Percentiles rank a stretch among this genome's conserved stretches.
Conservation (phyloP, 352 stramenopile species). For the Pythium sukuiense region DNA sequence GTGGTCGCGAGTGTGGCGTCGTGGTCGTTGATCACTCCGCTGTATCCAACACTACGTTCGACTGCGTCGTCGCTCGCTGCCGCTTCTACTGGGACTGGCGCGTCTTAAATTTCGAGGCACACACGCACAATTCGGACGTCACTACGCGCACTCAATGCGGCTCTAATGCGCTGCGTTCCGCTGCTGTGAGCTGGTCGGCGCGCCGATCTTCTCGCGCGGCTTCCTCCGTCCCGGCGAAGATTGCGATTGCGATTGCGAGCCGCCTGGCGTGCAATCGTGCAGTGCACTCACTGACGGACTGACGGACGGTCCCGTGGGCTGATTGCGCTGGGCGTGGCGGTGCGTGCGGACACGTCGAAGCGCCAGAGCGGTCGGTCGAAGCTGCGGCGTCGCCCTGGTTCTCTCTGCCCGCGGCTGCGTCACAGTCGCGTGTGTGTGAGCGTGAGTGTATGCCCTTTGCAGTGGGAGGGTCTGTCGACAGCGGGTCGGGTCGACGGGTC, state of each 20-base stretch:
- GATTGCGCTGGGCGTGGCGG: slow-evolving; percentile 4
- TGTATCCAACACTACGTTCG: neutral
- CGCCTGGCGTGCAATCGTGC: neutral
- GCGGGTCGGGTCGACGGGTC: neutral
- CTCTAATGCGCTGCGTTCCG: neutral
- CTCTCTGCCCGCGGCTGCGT: slow-evolving; percentile 9
- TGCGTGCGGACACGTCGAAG: slow-evolving; percentile 5
- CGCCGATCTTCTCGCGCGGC: neutral
- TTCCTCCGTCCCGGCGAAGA: neutral
- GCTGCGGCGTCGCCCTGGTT: slow-evolving; percentile 2
- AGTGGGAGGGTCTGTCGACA: neutral
- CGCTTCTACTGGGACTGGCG: neutral
- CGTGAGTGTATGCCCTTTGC: slow-evolving; percentile 3
- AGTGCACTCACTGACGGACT: neutral
- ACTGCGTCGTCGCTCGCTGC: slow-evolving; percentile 1
- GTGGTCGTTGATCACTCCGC: neutral
- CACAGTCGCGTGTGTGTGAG: slow-evolving; percentile 7
- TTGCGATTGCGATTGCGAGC: neutral
- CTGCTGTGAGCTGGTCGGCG: too few relatives aligned
- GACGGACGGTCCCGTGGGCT: neutral
- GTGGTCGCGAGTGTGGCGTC: neutral
- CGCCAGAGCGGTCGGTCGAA: slow-evolving; percentile 4
- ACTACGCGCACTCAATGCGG: too few relatives aligned
- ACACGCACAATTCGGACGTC: neutral
- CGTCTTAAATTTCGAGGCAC: neutral